phyloP scores from a whole-genome alignment of 345 rosid genomes.

The Syzygium jambos region DNA sequence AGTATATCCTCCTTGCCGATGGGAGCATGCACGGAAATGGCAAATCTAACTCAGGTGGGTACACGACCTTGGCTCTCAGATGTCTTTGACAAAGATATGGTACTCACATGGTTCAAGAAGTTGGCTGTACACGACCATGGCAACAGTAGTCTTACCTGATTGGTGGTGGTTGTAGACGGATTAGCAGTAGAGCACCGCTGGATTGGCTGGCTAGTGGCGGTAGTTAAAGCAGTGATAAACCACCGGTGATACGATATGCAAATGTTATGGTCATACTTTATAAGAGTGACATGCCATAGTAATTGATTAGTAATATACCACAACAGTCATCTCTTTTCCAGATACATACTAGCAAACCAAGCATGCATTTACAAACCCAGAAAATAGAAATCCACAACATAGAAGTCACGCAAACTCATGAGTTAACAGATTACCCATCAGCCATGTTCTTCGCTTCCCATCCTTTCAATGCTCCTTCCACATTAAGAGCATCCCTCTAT shows the following conservation, averaged over 20 bases:
- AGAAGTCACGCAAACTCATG: not conserved
- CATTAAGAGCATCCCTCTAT: not conserved
- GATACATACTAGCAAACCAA: not conserved
- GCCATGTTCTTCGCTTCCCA: not conserved
- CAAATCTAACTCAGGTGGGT: too few relatives aligned
- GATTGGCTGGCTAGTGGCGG: not conserved
- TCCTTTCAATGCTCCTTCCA: not conserved
- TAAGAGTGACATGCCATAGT: not conserved
- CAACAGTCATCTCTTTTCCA: accelerated
- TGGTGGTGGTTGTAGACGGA: not conserved
- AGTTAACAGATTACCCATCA: not conserved
- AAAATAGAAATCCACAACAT: not conserved
- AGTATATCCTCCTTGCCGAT: not conserved
- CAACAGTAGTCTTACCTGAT: not conserved
- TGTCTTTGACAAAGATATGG: not conserved
- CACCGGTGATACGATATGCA: not conserved
- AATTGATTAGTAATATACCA: not conserved
- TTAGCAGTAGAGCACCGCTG: not conserved
- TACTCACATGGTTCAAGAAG: not conserved
- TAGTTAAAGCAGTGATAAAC: not conserved
- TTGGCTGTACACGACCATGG: not conserved
- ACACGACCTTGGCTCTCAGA: not conserved
- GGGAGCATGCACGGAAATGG: not conserved
- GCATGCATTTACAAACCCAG: not conserved
- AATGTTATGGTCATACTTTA: not conserved